Evolutionary conservation across 345 rosid genomes (phyloP).

Genomic region (Bretschneidera sinensis): DNA sequence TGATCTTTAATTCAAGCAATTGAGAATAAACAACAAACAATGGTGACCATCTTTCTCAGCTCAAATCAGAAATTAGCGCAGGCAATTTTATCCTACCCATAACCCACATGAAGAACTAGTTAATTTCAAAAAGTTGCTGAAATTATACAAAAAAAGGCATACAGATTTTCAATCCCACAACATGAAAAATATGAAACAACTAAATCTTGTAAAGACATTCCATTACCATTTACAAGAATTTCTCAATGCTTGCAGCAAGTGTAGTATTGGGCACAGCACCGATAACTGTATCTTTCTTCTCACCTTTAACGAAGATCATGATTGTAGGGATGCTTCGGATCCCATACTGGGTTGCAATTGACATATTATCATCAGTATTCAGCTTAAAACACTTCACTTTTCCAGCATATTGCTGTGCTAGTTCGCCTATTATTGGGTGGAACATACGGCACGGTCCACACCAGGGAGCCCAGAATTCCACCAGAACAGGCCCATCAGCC

Average conservation of each 20-base stretch:
- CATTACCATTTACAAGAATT: constrained; percentile 29
- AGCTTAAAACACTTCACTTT: constrained; percentile 43
- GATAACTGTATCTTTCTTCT: constrained; percentile 46
- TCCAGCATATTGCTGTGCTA: constrained; percentile 44
- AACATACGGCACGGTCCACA: constrained; percentile 63
- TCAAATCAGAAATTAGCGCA: no score
- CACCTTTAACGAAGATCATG: constrained; percentile 49
- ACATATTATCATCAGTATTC: constrained; percentile 47
- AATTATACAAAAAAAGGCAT: no score
- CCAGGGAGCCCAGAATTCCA: constrained; percentile 66
- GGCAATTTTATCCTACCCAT: no score
- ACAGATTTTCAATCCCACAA: no score
- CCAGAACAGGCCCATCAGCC: constrained; percentile 57
- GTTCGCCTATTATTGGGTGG: constrained; percentile 46
- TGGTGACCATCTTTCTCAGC: no score
- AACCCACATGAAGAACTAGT: no score
- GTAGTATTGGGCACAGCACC: constrained; percentile 53
- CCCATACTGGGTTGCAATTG: constrained; percentile 41
- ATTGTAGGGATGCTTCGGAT: constrained; percentile 57
- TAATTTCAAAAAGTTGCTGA: no score
- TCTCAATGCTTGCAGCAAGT: constrained; percentile 40
- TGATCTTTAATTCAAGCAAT: no score
- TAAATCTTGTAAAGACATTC: no score
- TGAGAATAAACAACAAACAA: no score
- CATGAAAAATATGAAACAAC: no score